Percentiles rank a stretch among this genome's conserved stretches.
Evolutionary conservation across 768 basidiomycete species (phyloP).

Genomic region (Boletus rubroflammeus): DNA sequence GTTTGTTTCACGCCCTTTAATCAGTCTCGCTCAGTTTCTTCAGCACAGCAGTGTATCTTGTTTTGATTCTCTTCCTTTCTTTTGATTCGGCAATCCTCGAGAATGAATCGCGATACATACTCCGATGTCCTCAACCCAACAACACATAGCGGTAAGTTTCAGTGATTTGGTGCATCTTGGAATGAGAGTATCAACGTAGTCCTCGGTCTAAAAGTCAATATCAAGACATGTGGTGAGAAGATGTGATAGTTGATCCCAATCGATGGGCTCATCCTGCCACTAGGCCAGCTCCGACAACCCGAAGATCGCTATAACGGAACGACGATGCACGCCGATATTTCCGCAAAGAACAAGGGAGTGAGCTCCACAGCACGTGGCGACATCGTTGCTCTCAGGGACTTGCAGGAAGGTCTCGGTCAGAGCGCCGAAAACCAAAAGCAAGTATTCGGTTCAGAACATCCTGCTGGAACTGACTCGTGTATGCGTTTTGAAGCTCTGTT

Average conservation of each 20-base stretch:
- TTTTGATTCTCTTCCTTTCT: slow-evolving; percentile 15
- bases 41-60: neutral
- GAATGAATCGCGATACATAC: slow-evolving; percentile 32
- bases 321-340: neutral
- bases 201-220: neutral
- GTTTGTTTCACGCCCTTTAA: slow-evolving; percentile 28
- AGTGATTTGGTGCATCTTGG: neutral
- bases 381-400: slow-evolving; percentile 6
- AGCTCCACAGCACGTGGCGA: too few relatives aligned
- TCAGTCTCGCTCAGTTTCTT: slow-evolving; percentile 12
- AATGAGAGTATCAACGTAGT: neutral
- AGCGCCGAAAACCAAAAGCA: slow-evolving; percentile 53
- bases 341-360: slow-evolving; percentile 14
- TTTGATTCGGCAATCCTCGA: slow-evolving; percentile 8
- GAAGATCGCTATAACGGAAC: slow-evolving; percentile 5
- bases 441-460: slow-evolving; percentile 23
- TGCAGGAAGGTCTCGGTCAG: slow-evolving; percentile 40
- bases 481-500: slow-evolving; percentile 36
- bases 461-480: slow-evolving; percentile 12
- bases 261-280: neutral
- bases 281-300: slow-evolving; percentile 13
- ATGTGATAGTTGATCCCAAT: too few relatives aligned
- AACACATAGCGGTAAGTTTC: slow-evolving; percentile 29
- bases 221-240: slow-evolving; percentile 10
- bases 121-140: slow-evolving; percentile 44